Evolutionary conservation across 805 yeast species (phyloP).

Genomic region (Starmerella potacharoeniae): DNA sequence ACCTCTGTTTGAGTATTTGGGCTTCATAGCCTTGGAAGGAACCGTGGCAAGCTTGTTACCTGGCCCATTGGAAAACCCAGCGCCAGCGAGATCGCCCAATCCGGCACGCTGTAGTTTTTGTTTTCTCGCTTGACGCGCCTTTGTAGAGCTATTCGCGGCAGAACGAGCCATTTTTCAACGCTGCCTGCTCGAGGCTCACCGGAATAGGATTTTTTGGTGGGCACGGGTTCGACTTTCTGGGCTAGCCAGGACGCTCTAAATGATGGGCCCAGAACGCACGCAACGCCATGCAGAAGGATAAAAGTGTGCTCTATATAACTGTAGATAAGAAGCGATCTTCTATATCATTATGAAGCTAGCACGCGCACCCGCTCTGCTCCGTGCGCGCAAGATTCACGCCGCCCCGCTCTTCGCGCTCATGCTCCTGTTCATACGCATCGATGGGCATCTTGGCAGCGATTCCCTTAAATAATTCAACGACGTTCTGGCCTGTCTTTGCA

Average conservation of each 20-base stretch:
- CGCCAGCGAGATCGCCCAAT: background rate
- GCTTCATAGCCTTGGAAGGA: background rate
- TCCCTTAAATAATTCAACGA: slow-evolving; percentile 37
- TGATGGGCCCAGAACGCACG: too few relatives aligned
- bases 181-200: background rate
- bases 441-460: slow-evolving; percentile 40
- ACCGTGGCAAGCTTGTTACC: background rate
- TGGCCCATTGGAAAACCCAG: background rate
- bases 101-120: background rate
- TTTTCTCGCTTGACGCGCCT: background rate
- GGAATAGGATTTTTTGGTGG: background rate
- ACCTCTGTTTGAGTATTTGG: background rate
- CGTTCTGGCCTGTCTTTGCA: slow-evolving; percentile 61
- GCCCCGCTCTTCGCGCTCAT: slow-evolving; percentile 21
- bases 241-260: too few relatives aligned
- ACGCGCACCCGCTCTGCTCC: slow-evolving; percentile 27
- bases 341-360: slow-evolving; percentile 21
- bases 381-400: slow-evolving; percentile 19
- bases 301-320: background rate
- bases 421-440: slow-evolving; percentile 27
- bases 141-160: background rate
- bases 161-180: background rate
- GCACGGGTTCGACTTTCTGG: background rate
- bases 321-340: background rate
- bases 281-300: too few relatives aligned